Evolutionary conservation across 768 basidiomycete genomes (phyloP).

Genomic region (Serendipita vermifera): DNA sequence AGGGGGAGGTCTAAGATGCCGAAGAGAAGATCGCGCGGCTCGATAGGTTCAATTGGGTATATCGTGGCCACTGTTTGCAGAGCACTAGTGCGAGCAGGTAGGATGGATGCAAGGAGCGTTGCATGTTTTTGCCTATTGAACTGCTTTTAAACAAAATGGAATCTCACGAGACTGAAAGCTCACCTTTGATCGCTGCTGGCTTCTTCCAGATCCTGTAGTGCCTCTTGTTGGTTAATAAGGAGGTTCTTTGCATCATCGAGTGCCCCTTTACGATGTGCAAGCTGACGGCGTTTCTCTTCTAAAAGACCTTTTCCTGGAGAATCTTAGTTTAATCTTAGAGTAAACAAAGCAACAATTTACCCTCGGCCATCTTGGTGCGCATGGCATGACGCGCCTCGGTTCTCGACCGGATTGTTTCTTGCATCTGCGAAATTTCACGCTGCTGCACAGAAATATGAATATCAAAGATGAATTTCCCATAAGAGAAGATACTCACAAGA

Average conservation of each 20-base stretch:
- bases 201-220: no score
- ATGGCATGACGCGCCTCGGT: no score
- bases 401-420: no score
- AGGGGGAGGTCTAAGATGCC: conserved; percentile 79
- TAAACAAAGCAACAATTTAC: no score
- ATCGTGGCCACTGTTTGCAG: conserved; percentile 60
- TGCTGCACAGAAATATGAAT: conserved; percentile 33
- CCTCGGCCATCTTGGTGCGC: no score
- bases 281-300: background rate
- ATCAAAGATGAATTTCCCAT: conserved; percentile 30
- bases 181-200: conserved; percentile 35
- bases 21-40: conserved; percentile 76
- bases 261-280: conserved; percentile 15
- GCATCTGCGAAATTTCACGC: conserved; percentile 55
- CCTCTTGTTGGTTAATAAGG: no score
- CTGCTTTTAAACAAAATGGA: conserved; percentile 15
- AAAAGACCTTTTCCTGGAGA: conserved; percentile 23
- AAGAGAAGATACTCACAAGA: conserved; percentile 17
- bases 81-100: conserved; percentile 46
- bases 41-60: conserved; percentile 81
- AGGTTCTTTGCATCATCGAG: conserved; percentile 23
- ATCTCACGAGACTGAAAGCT: conserved; percentile 13
- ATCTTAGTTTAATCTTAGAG: no score
- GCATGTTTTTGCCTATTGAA: conserved; percentile 34
- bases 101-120: conserved; percentile 37